These are phyloP conservation scores for Hypoxylon rubiginosum DNA, from an alignment of 2,329 filamentous ascomycete species.

Conservation along the genomic window DNA sequence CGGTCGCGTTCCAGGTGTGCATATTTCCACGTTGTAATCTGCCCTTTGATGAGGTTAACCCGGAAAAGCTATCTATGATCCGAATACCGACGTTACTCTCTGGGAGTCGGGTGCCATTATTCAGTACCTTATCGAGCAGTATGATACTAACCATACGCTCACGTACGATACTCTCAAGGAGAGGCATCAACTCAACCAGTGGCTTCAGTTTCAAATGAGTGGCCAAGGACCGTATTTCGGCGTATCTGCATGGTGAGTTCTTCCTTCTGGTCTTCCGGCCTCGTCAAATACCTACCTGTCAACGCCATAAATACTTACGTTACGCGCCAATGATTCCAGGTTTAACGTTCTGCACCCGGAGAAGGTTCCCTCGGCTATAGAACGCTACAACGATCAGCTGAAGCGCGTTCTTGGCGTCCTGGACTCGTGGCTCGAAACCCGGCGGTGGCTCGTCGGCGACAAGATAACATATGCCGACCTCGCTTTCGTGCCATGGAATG, in stretches of 20 bases:
- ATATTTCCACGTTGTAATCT: not conserved
- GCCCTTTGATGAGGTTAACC: not conserved
- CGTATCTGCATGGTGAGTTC: slow-evolving; percentile 21
- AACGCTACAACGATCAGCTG: slow-evolving; percentile 62
- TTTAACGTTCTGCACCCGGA: slow-evolving; percentile 57
- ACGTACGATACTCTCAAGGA: slow-evolving; percentile 53
- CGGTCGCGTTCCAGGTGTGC: slow-evolving; percentile 45
- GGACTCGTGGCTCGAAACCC: slow-evolving; percentile 55
- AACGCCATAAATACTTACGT: too few relatives aligned
- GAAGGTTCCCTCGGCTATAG: slow-evolving; percentile 59
- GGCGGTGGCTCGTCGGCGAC: slow-evolving; percentile 58
- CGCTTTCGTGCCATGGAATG: slow-evolving; percentile 41
- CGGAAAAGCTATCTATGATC: slow-evolving; percentile 57
- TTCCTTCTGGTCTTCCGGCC: too few relatives aligned
- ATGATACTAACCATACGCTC: slow-evolving; percentile 55
- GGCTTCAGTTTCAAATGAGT: slow-evolving; percentile 59
- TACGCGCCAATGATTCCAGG: slow-evolving; percentile 47
- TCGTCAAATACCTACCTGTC: not conserved
- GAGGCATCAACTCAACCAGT: slow-evolving; percentile 55
- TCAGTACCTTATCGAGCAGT: slow-evolving; percentile 59
- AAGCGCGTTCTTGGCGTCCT: slow-evolving; percentile 61
- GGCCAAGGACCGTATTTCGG: slow-evolving; percentile 62
- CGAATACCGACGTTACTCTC: slow-evolving; percentile 58
- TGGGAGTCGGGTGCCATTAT: slow-evolving; percentile 64
- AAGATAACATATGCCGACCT: slow-evolving; percentile 52